A percentile compares a stretch with the other conserved stretches of the same genome.
These are phyloP conservation scores for Coccomyxa subellipsoidea DNA, from an alignment of 163 green algal species.

Conservation along the genomic window DNA sequence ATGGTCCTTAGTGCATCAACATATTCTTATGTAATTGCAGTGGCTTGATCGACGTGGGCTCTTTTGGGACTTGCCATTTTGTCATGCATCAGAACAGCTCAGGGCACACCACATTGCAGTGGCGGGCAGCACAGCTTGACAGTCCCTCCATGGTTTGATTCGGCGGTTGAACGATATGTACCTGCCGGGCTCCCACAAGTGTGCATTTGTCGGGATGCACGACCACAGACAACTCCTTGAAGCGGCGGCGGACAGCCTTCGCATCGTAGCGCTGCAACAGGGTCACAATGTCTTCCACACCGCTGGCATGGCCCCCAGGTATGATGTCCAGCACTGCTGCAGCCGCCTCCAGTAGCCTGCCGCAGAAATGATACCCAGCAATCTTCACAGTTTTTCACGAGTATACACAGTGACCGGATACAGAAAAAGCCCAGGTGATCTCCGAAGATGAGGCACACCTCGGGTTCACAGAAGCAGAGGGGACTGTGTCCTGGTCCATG, in stretches of 20 bases:
- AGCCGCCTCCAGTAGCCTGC: constrained; percentile 11
- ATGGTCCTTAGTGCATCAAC: neutral
- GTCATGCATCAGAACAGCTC: too few species aligned
- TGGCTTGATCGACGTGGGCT: neutral
- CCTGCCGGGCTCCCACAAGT: neutral
- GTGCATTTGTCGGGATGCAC: constrained; percentile 68
- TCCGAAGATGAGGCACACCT: neutral
- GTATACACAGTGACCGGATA: too few species aligned
- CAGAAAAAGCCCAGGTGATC: too few species aligned
- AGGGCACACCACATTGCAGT: too few species aligned
- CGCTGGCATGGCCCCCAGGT: neutral
- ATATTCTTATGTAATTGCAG: neutral
- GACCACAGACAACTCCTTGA: constrained; percentile 48
- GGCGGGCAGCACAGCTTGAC: too few species aligned
- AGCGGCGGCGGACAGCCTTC: constrained; percentile 16
- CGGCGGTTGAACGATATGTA: neutral
- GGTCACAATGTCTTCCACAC: neutral
- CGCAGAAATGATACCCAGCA: too few species aligned
- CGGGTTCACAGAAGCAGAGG: neutral
- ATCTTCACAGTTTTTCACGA: too few species aligned
- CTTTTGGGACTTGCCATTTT: too few species aligned
- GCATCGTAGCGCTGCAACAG: neutral
- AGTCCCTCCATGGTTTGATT: too few species aligned
- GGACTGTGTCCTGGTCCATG: neutral
- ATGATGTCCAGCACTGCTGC: neutral